Evolutionary conservation across 108 stramenopile species (phyloP), one percentile per base, ranked within the genome.

Genomic region (Parietichytrium sp.): DNA sequence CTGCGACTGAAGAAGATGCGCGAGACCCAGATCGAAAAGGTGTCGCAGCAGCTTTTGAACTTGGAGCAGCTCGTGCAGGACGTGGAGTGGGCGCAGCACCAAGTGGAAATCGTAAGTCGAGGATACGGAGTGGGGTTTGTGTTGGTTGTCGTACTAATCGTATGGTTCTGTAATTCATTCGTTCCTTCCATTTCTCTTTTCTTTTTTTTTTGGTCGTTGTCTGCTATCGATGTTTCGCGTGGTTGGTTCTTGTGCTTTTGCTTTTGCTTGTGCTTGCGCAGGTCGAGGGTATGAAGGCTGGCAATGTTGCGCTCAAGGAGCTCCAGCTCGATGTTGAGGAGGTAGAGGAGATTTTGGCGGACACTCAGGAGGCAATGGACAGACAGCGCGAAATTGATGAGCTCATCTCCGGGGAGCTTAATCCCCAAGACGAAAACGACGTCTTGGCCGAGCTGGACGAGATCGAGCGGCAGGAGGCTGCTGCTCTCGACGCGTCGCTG

Each of bases 1-100:
- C 61, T 72, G 61, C 61, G 61, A 10, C 42, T 72, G 20, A 72
- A 72, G 33, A 72, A 72, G 42, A 72, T 72, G 61, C 61, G 61
- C 29, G 61, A 72, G 20, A 3, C 20, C 13, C 61, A 72, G 42
- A 33, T 72, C 8, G 61, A 8, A 8, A 72, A 72, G 42, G 61
- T 72, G 23, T 45, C 36, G 23, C 38, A 72, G 38, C 61, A 72
- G 33, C 45, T 72, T 20, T 72, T 72, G 23, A 72, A 72, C 33
- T 42, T 72, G 23, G 61, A 72, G 61, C 10, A 72, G 45, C 36
- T 72, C 38, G 61, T 72, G 38, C 36, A 72, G 23, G 61, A 72
- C 61, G 61, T 72, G 38, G 20, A 72, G 42, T 72, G 61, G 61
- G 61, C 61, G 8, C 61, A 72, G 42, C 61, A 72, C 61, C 61